Base-by-base conservation (phyloP, 2,329 filamentous ascomycete species). In the Ustilaginoidea virens region DNA sequence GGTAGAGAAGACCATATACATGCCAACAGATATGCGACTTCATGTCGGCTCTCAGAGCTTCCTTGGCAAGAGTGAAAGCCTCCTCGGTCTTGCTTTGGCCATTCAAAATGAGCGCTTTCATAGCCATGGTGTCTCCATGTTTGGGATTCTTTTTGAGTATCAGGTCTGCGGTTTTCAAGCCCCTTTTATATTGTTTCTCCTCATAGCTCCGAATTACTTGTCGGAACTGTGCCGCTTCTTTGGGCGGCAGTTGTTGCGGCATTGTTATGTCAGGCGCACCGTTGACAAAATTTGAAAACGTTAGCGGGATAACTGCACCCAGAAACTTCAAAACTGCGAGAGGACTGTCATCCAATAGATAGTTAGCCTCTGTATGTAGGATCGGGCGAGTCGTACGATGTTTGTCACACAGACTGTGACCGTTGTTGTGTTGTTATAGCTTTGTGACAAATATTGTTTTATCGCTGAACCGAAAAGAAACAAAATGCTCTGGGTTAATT, bases 1-100 rank as follows among this genome's bases (percentile, higher is more conserved):
- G 77, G 58, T 92, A 96, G 28, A 98, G 68, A 41, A 98, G 60
- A 18, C 92, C 90, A 53, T 96, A 98, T 36, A 98, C 90, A 56
- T 98, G 92, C 90, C 90, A 98, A 65, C 86, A 96, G 46, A 98
- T 86, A 57, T 96, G 87, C 46, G 86, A 94, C 62, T 92, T 94
- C 86, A 98, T 96, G 53, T 96, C 86, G 46, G 86, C 83, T 41
- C 79, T 85, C 44, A 98, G 66, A 19, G 92, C 90, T 40, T 85
- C 71, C 60, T 94, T 98, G 47, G 81, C 87, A 34, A 98, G 67
- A 25, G 76, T 72, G 52, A 98, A 98, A 1, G 92, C 92, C 58
- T 98, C 90, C 33, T 93, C 83, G 17, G 78, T 76, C 58, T 92
- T 87, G 42, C 85, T 83, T 56, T 87, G 79, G 25, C 80, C 78